Conservation (phyloP, 768 basidiomycete species). For the Tricholoma matsutake region DNA sequence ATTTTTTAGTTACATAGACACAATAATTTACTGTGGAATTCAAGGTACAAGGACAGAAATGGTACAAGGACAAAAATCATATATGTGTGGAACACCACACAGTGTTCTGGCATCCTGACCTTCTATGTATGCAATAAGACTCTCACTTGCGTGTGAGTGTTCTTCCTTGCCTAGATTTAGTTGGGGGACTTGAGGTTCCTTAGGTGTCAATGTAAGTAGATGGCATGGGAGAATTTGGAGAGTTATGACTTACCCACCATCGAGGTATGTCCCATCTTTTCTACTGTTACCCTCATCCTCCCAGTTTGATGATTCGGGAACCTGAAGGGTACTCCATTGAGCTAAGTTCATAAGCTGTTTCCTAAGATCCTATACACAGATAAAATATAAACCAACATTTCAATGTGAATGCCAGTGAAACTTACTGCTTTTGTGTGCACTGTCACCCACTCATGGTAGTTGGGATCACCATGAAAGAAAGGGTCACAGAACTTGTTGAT, state of each 20-base stretch:
- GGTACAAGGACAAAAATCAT: no score
- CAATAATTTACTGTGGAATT: no score
- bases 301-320: background rate
- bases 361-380: background rate
- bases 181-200: background rate
- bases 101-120: background rate
- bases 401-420: background rate
- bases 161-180: background rate
- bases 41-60: background rate
- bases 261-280: background rate
- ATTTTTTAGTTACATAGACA: no score
- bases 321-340: background rate
- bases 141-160: background rate
- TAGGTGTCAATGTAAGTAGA: background rate
- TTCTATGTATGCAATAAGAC: background rate
- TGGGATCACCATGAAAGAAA: background rate
- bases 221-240: background rate
- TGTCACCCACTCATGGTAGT: background rate
- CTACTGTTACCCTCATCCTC: conserved; percentile 2
- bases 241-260: background rate
- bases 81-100: background rate
- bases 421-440: background rate
- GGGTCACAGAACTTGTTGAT: background rate
- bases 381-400: background rate
- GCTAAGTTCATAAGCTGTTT: background rate